Conservation (phyloP, 495 filamentous ascomycete species). For the Aspergillus panamensis region DNA sequence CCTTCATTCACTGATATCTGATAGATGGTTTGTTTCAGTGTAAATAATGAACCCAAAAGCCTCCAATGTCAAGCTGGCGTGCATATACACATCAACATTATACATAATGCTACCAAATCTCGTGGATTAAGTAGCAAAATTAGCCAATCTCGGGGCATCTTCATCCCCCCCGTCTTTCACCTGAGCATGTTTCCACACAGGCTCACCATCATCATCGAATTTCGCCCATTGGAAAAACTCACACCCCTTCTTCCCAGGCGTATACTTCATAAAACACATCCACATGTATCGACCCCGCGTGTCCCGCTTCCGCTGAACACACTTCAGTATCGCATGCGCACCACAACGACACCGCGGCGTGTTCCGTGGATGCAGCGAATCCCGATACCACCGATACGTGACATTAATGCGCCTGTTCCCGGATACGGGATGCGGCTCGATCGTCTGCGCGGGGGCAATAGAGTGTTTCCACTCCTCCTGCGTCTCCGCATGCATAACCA, state of each 20-base stretch:
- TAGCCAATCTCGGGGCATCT: conserved; percentile 28
- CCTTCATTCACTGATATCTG: no score
- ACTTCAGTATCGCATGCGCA: conserved; percentile 68
- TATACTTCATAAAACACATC: conserved; percentile 81
- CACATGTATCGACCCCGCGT: conserved; percentile 84
- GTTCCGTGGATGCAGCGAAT: conserved; percentile 65
- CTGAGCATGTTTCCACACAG: conserved; percentile 49
- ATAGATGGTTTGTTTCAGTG: no score
- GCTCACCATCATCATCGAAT: conserved; percentile 84
- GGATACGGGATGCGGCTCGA: conserved; percentile 78
- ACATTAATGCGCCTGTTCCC: conserved; percentile 83
- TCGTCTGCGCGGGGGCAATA: conserved; percentile 66
- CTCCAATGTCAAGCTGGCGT: no score
- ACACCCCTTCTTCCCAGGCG: conserved; percentile 73
- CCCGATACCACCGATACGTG: conserved; percentile 85
- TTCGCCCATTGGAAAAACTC: conserved; percentile 85
- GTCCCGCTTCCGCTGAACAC: conserved; percentile 70
- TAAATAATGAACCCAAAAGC: no score
- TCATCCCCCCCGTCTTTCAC: conserved; percentile 14
- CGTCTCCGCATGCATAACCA: conserved; percentile 92
- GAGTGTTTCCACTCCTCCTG: conserved; percentile 58
- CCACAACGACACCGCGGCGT: conserved; percentile 61
- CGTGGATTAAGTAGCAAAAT: conserved; percentile 23
- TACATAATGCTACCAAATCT: neutral
- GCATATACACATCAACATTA: no score